A percentile compares a stretch with the other conserved stretches of the same genome.
These are phyloP conservation scores for Claviceps sp. DNA, from an alignment of 2,329 filamentous ascomycete species.

Conservation along the genomic window DNA sequence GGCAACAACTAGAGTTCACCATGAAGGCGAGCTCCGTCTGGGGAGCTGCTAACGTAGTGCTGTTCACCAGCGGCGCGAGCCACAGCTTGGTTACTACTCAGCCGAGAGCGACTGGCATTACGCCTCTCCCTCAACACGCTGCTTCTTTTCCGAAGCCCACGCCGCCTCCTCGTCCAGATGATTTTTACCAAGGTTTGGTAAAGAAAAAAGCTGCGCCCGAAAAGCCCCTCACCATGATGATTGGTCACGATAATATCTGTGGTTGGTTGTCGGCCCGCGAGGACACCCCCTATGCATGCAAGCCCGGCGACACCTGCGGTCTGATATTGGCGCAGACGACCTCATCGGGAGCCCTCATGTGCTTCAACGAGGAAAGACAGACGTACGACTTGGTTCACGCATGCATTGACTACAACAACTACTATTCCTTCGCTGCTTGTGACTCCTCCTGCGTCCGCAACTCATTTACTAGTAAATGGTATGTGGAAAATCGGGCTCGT, in stretches of 20 bases:
- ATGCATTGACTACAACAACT: slow-evolving; percentile 26
- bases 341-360: slow-evolving; percentile 25
- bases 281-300: slow-evolving; percentile 28
- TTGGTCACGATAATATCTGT: slow-evolving; percentile 36
- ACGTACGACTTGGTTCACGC: slow-evolving; percentile 21
- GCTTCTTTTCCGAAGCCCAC: slow-evolving; percentile 27
- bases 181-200: slow-evolving; percentile 12
- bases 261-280: slow-evolving; percentile 30
- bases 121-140: slow-evolving; percentile 21
- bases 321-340: slow-evolving; percentile 21
- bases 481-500: neutral
- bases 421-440: slow-evolving; percentile 23
- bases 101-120: slow-evolving; percentile 21
- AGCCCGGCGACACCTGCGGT: slow-evolving; percentile 22
- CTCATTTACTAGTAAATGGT: slow-evolving; percentile 33
- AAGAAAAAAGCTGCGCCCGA: neutral
- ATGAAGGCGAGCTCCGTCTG: slow-evolving; percentile 17
- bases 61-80: slow-evolving; percentile 15
- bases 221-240: slow-evolving; percentile 15
- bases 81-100: slow-evolving; percentile 9
- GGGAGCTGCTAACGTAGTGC: slow-evolving; percentile 8
- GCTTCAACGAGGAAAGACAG: slow-evolving; percentile 17
- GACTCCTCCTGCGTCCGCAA: slow-evolving; percentile 27
- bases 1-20: neutral
- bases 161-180: slow-evolving; percentile 20